Conservation (phyloP, 257 asterid species). For the Parsonsia alboflavescens region DNA sequence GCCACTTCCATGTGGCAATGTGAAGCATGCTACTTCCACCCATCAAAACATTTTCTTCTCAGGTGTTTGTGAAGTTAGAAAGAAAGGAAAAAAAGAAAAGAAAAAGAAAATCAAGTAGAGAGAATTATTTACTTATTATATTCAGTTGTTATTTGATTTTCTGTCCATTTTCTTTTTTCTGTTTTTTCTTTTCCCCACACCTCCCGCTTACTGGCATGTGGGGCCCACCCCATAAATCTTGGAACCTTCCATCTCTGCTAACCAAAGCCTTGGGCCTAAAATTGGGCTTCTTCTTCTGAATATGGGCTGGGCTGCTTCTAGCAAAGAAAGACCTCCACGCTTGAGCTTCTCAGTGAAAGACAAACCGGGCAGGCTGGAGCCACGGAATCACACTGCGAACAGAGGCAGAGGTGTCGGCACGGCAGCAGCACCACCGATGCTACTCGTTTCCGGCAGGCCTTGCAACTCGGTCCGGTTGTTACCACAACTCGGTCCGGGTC, state of each 20-base stretch:
- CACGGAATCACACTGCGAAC: slow-evolving; percentile 33
- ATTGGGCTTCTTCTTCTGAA: neutral
- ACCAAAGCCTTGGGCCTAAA: slow-evolving; percentile 4
- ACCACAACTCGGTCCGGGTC: slow-evolving; percentile 45
- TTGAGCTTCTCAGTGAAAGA: slow-evolving; percentile 31
- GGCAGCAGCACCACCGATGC: slow-evolving; percentile 46
- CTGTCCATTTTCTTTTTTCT: neutral
- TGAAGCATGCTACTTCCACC: slow-evolving; percentile 17
- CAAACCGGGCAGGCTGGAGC: slow-evolving; percentile 44
- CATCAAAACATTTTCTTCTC: slow-evolving; percentile 8
- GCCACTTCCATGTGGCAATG: slow-evolving; percentile 17
- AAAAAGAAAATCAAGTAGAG: neutral
- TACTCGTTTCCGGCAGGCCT: slow-evolving; percentile 31
- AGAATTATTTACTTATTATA: slow-evolving; percentile 15
- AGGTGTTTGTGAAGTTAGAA: slow-evolving; percentile 13
- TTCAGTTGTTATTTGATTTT: slow-evolving; percentile 10
- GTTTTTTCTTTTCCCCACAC: neutral
- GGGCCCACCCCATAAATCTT: neutral
- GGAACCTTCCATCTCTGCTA: neutral
- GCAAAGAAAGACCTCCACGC: slow-evolving; percentile 34
- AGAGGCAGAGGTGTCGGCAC: slow-evolving; percentile 42
- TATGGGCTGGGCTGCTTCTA: slow-evolving; percentile 15
- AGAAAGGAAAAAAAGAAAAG: neutral
- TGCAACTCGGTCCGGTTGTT: slow-evolving; percentile 31
- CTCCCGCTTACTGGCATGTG: neutral